Evolutionary conservation across 768 basidiomycete species (phyloP).

Genomic region (Kwoniella botswanensis): DNA sequence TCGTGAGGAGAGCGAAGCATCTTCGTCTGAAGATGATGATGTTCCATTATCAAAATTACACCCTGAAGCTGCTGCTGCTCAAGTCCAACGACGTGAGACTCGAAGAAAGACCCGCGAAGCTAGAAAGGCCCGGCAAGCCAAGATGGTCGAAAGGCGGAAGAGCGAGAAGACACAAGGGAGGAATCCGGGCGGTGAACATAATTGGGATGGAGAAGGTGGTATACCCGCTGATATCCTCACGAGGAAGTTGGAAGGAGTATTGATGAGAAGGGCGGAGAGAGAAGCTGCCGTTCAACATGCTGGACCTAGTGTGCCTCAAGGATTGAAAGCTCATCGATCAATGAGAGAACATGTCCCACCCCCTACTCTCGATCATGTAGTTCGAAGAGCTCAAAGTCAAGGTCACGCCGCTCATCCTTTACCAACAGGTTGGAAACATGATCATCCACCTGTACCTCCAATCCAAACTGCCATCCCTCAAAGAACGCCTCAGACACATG

Average conservation of each 20-base stretch:
- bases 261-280: conserved; percentile 4
- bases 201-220: conserved; percentile 56
- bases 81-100: conserved; percentile 27
- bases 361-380: not conserved
- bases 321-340: conserved; percentile 17
- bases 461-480: conserved; percentile 16
- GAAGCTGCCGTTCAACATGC: conserved; percentile 1
- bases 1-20: conserved; percentile 6
- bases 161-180: conserved; percentile 24
- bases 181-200: conserved; percentile 40
- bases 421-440: not conserved
- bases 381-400: conserved; percentile 21
- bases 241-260: conserved; percentile 33
- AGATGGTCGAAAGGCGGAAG: not conserved
- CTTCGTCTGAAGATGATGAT: conserved; percentile 25
- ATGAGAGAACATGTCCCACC: conserved; percentile 10
- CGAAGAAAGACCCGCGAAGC: conserved; percentile 12
- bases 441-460: conserved; percentile 6
- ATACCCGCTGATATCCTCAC: conserved; percentile 41
- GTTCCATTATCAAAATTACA: conserved; percentile 51
- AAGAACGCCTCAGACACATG: not conserved
- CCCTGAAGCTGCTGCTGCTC: conserved; percentile 45
- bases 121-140: conserved; percentile 8
- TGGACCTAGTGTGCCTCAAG: conserved; percentile 7
- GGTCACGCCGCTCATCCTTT: conserved; percentile 15